Conservation (phyloP, 768 basidiomycete species). For the Termitomyces sp. region DNA sequence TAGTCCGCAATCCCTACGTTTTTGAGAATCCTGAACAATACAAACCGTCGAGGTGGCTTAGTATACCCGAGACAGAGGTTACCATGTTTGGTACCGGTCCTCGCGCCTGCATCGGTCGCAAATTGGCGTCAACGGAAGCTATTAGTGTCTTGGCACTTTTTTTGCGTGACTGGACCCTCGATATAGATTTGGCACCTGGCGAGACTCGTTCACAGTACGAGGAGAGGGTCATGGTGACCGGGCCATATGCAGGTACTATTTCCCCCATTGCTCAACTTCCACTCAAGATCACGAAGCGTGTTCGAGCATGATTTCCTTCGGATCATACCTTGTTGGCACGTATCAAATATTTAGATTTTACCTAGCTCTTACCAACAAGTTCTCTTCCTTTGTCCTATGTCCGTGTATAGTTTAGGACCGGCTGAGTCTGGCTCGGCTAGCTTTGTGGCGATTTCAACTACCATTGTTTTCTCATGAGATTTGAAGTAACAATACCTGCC, state of each 20-base stretch:
- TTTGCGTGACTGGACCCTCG: not conserved
- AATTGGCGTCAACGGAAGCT: not conserved
- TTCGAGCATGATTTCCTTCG: not conserved
- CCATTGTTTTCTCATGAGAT: too few species aligned
- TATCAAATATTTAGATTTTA: too few species aligned
- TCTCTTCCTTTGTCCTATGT: too few species aligned
- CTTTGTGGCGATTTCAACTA: too few species aligned
- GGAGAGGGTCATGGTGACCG: not conserved
- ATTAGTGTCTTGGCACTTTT: not conserved
- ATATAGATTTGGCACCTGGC: not conserved
- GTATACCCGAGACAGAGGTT: constrained; percentile 15
- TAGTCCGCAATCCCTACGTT: constrained; percentile 26
- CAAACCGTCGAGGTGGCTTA: constrained; percentile 31
- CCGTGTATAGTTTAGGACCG: too few species aligned
- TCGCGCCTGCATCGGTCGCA: not conserved
- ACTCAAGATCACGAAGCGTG: not conserved
- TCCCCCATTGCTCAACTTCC: not conserved
- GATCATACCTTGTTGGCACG: too few species aligned
- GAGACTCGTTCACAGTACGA: constrained; percentile 1
- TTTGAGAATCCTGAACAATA: constrained; percentile 26
- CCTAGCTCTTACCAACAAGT: too few species aligned
- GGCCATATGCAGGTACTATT: not conserved
- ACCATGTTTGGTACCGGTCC: constrained; percentile 22
- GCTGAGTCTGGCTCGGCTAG: too few species aligned
- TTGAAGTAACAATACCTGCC: too few species aligned